Evolutionary conservation across 345 rosid genomes (phyloP).

Genomic region (Draba incana): DNA sequence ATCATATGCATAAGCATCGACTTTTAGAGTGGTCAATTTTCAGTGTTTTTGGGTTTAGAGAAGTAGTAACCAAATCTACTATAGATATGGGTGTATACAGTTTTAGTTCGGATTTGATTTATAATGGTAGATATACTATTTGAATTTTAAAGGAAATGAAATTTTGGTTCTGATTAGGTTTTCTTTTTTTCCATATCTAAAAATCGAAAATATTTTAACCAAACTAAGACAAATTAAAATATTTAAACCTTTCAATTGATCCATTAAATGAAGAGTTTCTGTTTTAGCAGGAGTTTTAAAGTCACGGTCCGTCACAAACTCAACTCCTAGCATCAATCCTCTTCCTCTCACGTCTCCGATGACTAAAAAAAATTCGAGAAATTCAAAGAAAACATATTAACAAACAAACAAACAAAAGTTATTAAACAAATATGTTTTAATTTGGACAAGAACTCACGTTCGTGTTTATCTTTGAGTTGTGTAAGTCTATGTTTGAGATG

Average conservation of each 20-base stretch:
- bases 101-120: not conserved
- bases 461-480: conserved; percentile 65
- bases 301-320: conserved; percentile 72
- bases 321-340: conserved; percentile 91
- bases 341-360: conserved; percentile 94
- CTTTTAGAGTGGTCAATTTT: not conserved
- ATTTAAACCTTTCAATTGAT: conserved; percentile 68
- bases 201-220: not conserved
- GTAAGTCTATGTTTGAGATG: conserved; percentile 65
- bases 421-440: not conserved
- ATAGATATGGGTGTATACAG: not conserved
- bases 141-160: not conserved
- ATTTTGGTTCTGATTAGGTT: not conserved
- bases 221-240: not conserved
- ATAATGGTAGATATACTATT: not conserved
- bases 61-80: not conserved
- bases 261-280: conserved; percentile 70
- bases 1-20: no score
- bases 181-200: not conserved
- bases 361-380: conserved; percentile 39
- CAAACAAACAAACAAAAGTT: not conserved
- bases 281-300: conserved; percentile 74
- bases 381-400: not conserved
- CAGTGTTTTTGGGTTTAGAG: not conserved
- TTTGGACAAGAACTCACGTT: conserved; percentile 48